phyloP scores from a whole-genome alignment of 2,329 filamentous ascomycete species.

The Tricladium varicosporioides region DNA sequence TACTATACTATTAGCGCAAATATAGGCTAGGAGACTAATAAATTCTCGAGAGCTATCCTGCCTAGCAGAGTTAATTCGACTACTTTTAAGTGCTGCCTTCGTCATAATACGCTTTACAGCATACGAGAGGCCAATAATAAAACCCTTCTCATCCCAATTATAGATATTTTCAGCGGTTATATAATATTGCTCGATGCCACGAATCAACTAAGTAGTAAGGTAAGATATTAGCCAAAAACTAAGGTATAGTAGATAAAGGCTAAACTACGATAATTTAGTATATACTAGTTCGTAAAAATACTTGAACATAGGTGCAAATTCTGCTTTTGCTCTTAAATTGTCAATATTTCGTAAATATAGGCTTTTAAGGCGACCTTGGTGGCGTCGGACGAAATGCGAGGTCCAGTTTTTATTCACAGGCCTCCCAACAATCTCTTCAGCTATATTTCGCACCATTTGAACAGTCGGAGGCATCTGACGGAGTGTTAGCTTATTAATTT shows the following conservation, averaged over 20 bases:
- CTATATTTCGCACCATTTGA: constrained; percentile 14
- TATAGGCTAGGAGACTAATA: not conserved
- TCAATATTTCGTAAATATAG: constrained; percentile 13
- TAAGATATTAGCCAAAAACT: not conserved
- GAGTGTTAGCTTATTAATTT: constrained; percentile 10
- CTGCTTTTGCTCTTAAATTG: not conserved
- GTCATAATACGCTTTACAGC: not conserved
- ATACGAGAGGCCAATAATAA: not conserved
- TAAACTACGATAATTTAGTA: not conserved
- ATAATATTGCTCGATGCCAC: not conserved
- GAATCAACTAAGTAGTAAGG: not conserved
- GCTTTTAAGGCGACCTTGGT: constrained; percentile 6
- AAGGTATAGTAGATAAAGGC: not conserved
- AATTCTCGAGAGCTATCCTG: not conserved
- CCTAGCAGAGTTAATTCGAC: not conserved
- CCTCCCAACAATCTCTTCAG: constrained; percentile 12
- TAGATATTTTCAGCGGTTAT: not conserved
- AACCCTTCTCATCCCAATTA: not conserved
- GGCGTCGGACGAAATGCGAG: constrained; percentile 1
- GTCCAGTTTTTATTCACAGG: constrained; percentile 14
- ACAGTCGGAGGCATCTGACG: constrained; percentile 11
- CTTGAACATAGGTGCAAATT: constrained; percentile 9
- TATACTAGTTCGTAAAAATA: constrained; percentile 1
- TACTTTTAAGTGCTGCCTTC: not conserved
- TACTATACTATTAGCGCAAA: not conserved